Evolutionary conservation across 306 rosid genomes (phyloP), one percentile per base, ranked within the genome.

Genomic region (Dryas drummondii): DNA sequence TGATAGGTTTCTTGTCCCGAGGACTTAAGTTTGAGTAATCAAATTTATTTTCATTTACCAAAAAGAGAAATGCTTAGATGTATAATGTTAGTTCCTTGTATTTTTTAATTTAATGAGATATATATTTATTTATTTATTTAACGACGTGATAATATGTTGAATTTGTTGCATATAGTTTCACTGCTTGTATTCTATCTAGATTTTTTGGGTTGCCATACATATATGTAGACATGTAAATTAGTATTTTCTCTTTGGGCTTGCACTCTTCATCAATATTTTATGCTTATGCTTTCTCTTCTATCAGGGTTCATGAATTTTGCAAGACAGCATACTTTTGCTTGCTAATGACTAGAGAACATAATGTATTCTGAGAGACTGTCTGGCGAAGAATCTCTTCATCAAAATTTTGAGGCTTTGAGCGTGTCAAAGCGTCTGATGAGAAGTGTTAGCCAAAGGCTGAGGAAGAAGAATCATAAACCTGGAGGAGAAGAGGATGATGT

Each of bases 381-480:
- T 57, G 86, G 79, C 78, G 89, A 88, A 51, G 85, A 90, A 88
- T 73, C 89, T 63, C 48, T 79, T 84, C 55, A 56, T 80, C 93
- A 88, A 70, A 91, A 87, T 78, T 80, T 86, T n/a, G 90, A 80
- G 57, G 82, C 83, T 82, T 84, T 87, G 90, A 88, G 97, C 10
- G 93, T 92, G 82, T 90, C 99, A 0, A 94, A 82, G 82, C 87
- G 97, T 69, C 96, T 91, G 50, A 91, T 90, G 83, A 90, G 97
- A 84, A 92, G 89, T 78, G 93, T 90, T 37, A 92, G 98, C 82
- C 98, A 92, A 81, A 96, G 88, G 84, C 75, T 86, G 91, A 90
- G 86, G 88, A 91, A 84, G 83, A 93, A 84, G 75, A 86, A 79
- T 79, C 80, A 77, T 76, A 83, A 81, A 73, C 78, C 86, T 77